phyloP scores from a whole-genome alignment of 805 yeast genomes.

The Candida xiaguanensis region DNA sequence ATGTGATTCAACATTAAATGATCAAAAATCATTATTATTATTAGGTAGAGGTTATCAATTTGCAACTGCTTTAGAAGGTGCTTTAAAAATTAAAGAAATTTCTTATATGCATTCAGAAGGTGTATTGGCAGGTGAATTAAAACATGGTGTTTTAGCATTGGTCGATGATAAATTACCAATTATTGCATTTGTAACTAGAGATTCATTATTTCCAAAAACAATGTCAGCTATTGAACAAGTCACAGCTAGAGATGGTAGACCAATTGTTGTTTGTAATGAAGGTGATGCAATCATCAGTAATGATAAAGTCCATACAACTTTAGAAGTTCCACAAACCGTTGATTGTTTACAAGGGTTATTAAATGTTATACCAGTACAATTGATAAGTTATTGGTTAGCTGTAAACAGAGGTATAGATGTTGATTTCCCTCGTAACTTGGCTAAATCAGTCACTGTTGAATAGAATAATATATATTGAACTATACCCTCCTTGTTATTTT shows the following conservation, averaged over 20 bases:
- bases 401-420: conserved; percentile 93
- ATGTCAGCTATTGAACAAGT: conserved; percentile 96
- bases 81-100: conserved; percentile 95
- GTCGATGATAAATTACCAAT: conserved; percentile 94
- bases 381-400: conserved; percentile 96
- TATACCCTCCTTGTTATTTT: conserved; percentile 4
- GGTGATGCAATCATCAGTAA: conserved; percentile 64
- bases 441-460: conserved; percentile 97
- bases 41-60: conserved; percentile 97
- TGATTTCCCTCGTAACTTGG: conserved; percentile 97
- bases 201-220: conserved; percentile 92
- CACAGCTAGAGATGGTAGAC: conserved; percentile 95
- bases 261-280: conserved; percentile 84
- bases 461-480: conserved; percentile 4
- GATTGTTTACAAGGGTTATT: conserved; percentile 97
- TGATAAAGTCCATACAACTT: conserved; percentile 58
- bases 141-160: conserved; percentile 96
- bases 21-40: conserved; percentile 81
- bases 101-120: conserved; percentile 99
- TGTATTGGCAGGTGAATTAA: conserved; percentile 97
- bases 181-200: conserved; percentile 94
- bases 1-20: conserved; percentile 68
- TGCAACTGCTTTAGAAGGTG: conserved; percentile 98
- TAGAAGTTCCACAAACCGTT: conserved; percentile 92
- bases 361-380: conserved; percentile 90